phyloP scores from a whole-genome alignment of 2,329 filamentous ascomycete species.

The Colletotrichum sp. region DNA sequence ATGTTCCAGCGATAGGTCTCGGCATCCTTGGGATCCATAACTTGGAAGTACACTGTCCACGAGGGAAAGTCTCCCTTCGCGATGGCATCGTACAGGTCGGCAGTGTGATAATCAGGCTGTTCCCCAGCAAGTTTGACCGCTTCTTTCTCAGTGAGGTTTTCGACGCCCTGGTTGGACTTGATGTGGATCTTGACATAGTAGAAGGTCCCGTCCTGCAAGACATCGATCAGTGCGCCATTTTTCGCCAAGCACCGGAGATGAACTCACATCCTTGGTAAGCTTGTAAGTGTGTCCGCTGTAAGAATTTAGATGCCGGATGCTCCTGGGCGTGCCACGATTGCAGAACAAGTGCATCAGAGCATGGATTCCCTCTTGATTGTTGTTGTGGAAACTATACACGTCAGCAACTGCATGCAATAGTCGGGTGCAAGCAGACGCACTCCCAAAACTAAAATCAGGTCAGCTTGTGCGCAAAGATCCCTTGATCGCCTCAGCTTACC shows the following conservation, averaged over 20 bases:
- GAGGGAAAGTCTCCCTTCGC: constrained; percentile 43
- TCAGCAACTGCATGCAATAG: constrained; percentile 52
- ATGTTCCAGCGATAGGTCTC: constrained; percentile 50
- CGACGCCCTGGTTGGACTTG: constrained; percentile 45
- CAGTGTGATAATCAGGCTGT: constrained; percentile 54
- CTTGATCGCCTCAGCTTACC: constrained; percentile 39
- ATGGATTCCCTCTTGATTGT: constrained; percentile 51
- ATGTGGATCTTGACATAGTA: constrained; percentile 50
- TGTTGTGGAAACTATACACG: constrained; percentile 4
- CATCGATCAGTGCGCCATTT: neutral
- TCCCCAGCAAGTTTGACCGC: constrained; percentile 32
- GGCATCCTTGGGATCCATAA: constrained; percentile 54
- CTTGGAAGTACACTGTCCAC: constrained; percentile 57
- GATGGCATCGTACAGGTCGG: constrained; percentile 53
- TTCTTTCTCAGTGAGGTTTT: constrained; percentile 43
- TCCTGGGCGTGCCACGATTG: constrained; percentile 46
- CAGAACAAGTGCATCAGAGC: constrained; percentile 52
- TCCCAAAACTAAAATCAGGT: constrained; percentile 23
- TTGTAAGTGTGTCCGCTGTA: constrained; percentile 50
- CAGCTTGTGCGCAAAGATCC: neutral
- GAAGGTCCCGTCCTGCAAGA: constrained; percentile 41
- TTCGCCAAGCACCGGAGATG: constrained; percentile 8
- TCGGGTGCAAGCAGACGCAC: constrained; percentile 50
- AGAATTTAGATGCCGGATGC: constrained; percentile 45
- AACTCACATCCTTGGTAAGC: constrained; percentile 35